Conservation (phyloP, 371 early-diverging fungal genomes). For the Mucor irregularis region DNA sequence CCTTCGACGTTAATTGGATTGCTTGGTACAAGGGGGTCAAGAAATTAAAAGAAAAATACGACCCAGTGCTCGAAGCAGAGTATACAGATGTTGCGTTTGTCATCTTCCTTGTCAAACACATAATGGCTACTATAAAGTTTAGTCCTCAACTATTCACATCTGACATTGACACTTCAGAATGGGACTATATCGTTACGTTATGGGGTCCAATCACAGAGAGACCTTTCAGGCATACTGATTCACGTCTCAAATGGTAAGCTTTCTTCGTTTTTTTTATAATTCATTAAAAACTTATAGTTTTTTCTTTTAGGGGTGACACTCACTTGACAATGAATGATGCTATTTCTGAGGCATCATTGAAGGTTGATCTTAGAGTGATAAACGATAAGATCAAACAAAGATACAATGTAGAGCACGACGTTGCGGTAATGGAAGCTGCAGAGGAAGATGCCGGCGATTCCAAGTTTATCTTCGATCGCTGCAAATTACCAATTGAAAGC, state of each 20-base stretch:
- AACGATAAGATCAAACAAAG: conserved; percentile 11
- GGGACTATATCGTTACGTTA: conserved; percentile 6
- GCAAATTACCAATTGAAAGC: conserved; percentile 1
- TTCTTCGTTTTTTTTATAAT: background rate
- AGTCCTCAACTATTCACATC: background rate
- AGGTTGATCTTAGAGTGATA: background rate
- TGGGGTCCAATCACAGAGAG: conserved; percentile 3
- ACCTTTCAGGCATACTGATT: background rate
- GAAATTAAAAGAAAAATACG: conserved; percentile 1
- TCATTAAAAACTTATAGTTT: too few relatives aligned
- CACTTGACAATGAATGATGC: conserved; percentile 6
- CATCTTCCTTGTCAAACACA: conserved; percentile 3
- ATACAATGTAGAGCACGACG: conserved; percentile 6
- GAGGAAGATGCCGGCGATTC: background rate
- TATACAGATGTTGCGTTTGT: conserved; percentile 6
- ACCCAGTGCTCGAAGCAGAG: background rate
- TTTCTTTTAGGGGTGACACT: background rate
- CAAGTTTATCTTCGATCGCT: conserved; percentile 5
- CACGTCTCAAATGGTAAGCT: conserved; percentile 12
- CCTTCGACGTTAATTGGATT: conserved; percentile 5
- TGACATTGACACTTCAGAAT: conserved; percentile 8
- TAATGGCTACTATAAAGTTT: background rate
- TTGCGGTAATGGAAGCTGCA: background rate
- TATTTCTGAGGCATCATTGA: background rate
- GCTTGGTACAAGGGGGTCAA: conserved; percentile 6